phyloP scores from a whole-genome alignment of 768 basidiomycete species.

The Lenzites betulinus region DNA sequence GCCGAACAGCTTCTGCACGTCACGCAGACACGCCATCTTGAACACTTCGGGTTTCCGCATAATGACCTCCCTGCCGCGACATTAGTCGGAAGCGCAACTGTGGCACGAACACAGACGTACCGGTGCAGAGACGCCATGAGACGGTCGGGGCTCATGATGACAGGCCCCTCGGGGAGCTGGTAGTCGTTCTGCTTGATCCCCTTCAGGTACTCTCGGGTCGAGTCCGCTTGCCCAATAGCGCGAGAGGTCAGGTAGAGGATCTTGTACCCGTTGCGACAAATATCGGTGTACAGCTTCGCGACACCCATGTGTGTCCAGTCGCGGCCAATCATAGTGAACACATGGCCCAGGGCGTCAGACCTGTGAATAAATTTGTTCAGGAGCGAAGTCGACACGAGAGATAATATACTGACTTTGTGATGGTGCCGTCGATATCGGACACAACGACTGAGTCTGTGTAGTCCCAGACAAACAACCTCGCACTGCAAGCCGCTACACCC shows the following conservation, averaged over 20 bases:
- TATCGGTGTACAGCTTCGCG: slow-evolving; percentile 96
- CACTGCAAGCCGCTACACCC: slow-evolving; percentile 81
- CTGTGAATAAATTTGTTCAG: slow-evolving; percentile 40
- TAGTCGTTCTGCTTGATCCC: slow-evolving; percentile 96
- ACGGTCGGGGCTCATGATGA: slow-evolving; percentile 98
- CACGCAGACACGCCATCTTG: slow-evolving; percentile 98
- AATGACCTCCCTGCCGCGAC: slow-evolving; percentile 82
- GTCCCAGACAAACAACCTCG: slow-evolving; percentile 96
- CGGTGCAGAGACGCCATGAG: slow-evolving; percentile 93
- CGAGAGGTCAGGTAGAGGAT: slow-evolving; percentile 97
- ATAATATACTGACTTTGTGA: slow-evolving; percentile 76
- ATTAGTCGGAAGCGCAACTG: not conserved
- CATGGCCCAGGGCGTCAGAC: slow-evolving; percentile 94
- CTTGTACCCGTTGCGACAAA: slow-evolving; percentile 93
- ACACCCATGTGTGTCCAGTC: slow-evolving; percentile 99
- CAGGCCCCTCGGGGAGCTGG: slow-evolving; percentile 95
- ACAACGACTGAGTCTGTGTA: slow-evolving; percentile 88
- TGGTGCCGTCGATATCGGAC: slow-evolving; percentile 98
- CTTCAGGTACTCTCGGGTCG: slow-evolving; percentile 91
- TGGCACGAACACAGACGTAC: slow-evolving; percentile 44
- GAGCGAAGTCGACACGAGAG: not conserved
- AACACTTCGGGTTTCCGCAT: slow-evolving; percentile 99
- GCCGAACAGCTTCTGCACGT: slow-evolving; percentile 90
- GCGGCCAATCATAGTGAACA: slow-evolving; percentile 96
- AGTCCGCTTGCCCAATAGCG: slow-evolving; percentile 97